phyloP scores from a whole-genome alignment of 345 rosid species.

The Aethionema arabicum region DNA sequence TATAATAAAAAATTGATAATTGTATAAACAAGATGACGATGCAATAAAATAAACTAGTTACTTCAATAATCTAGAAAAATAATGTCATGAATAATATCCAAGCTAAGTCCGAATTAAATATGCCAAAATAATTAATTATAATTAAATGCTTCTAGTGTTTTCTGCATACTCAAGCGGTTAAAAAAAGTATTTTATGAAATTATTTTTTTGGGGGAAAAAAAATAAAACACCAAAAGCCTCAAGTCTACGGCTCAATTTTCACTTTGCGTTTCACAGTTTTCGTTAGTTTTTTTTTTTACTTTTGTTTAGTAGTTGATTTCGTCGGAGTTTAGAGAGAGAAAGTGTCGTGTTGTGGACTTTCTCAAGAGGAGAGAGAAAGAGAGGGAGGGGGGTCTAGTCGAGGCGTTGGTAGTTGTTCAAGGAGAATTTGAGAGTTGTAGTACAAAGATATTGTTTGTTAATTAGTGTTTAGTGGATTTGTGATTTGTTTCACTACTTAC shows the following conservation, averaged over 20 bases:
- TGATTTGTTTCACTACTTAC: too few relatives aligned
- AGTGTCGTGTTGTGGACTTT: slow-evolving; percentile 30
- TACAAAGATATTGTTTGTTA: not conserved
- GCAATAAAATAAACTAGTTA: too few relatives aligned
- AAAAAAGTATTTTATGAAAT: too few relatives aligned
- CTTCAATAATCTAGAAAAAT: too few relatives aligned
- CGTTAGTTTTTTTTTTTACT: slow-evolving; percentile 23
- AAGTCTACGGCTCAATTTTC: slow-evolving; percentile 29
- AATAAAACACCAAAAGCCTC: slow-evolving; percentile 8
- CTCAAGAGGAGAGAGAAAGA: slow-evolving; percentile 14
- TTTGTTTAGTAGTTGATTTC: slow-evolving; percentile 24
- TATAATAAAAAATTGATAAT: too few relatives aligned
- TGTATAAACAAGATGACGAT: too few relatives aligned
- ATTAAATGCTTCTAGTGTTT: too few relatives aligned
- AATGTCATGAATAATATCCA: too few relatives aligned
- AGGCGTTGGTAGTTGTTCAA: not conserved
- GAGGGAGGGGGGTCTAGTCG: not conserved
- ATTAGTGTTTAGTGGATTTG: not conserved
- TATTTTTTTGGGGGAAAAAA: too few relatives aligned
- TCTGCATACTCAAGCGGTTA: too few relatives aligned
- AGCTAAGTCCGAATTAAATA: too few relatives aligned
- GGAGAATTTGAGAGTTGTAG: not conserved
- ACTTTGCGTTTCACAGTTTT: slow-evolving; percentile 8
- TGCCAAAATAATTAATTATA: too few relatives aligned
- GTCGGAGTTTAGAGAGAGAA: slow-evolving; percentile 39